phyloP scores from a whole-genome alignment of 257 asterid genomes.

The Rhazya stricta region DNA sequence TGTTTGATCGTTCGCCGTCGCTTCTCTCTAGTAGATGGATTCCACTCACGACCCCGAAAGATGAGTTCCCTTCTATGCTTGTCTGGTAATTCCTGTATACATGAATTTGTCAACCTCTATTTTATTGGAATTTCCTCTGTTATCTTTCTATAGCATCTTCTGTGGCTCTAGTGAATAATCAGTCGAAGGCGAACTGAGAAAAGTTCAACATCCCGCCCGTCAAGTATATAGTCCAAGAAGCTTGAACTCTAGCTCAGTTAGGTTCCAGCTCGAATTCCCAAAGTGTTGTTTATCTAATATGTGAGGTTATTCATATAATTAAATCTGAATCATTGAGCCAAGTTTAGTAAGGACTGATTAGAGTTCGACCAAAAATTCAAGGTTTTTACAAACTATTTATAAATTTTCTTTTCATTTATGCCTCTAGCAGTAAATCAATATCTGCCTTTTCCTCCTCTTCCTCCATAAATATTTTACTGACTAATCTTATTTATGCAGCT shows the following conservation, averaged over 20 bases:
- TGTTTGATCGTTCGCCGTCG: background rate
- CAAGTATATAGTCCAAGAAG: background rate
- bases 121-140: background rate
- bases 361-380: too few relatives aligned
- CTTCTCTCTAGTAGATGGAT: background rate
- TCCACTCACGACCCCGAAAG: constrained; percentile 6
- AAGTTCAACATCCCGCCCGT: background rate
- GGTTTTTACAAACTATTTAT: too few relatives aligned
- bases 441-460: too few relatives aligned
- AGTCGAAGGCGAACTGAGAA: background rate
- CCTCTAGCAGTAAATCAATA: too few relatives aligned
- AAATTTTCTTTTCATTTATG: too few relatives aligned
- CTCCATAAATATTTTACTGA: background rate
- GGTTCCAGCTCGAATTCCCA: background rate
- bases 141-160: background rate
- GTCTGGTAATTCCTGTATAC: constrained; percentile 1
- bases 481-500: constrained; percentile 35
- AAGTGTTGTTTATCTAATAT: background rate
- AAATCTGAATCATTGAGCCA: too few relatives aligned
- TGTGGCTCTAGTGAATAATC: background rate
- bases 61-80: constrained; percentile 11
- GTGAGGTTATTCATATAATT: too few relatives aligned
- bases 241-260: background rate
- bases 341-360: too few relatives aligned
- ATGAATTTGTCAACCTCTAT: background rate